Evolutionary conservation across 2,329 filamentous ascomycete genomes (phyloP), one percentile per base, ranked within the genome.

Genomic region (Alternaria arbusti): DNA sequence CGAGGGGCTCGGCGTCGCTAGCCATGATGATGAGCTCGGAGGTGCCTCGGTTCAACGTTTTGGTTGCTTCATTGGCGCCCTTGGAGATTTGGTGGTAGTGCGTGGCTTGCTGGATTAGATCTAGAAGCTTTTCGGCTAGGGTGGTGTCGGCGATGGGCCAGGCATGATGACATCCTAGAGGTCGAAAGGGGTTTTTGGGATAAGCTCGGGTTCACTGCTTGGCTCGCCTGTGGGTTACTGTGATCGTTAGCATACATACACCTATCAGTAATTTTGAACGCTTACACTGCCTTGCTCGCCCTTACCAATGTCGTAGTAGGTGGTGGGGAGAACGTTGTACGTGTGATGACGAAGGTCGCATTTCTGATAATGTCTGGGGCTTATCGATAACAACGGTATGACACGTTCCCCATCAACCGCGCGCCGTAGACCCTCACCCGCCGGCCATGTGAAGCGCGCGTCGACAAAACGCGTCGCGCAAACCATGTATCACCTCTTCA

Each of bases 401-500:
- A 12, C 52, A 60, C 57, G 50, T 54, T 44, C 45, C 49, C 51
- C 47, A 59, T 66, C 40, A 57, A 57, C 28, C 43, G 64, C 58
- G 54, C 56, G 44, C 61, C 50, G 43, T 46, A 56, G n/a, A 54
- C 22, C 28, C 40, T 45, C 44, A 23, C 26, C 36, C 57, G 22
- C 62, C 57, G 46, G 57, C 61, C 66, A 68, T 69, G 68, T 72
- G 65, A 67, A 70, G 62, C 67, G 57, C 63, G 62, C 62, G 68
- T 56, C 63, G 20, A 43, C 36, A 32, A 28, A 30, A 61, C 44
- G 61, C 66, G 51, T 59, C 56, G 52, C 61, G 57, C 60, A 65
- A 57, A 74, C 66, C 67, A 97, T 97, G 95, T 98, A 97, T 84
- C 95, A 98, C 84, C 89, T 99, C 73, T 90, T 93, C 76, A 97